A percentile compares a stretch with the other conserved stretches of the same genome.
Conservation (phyloP, 306 rosid species). For the Dicorynia guianensis region DNA sequence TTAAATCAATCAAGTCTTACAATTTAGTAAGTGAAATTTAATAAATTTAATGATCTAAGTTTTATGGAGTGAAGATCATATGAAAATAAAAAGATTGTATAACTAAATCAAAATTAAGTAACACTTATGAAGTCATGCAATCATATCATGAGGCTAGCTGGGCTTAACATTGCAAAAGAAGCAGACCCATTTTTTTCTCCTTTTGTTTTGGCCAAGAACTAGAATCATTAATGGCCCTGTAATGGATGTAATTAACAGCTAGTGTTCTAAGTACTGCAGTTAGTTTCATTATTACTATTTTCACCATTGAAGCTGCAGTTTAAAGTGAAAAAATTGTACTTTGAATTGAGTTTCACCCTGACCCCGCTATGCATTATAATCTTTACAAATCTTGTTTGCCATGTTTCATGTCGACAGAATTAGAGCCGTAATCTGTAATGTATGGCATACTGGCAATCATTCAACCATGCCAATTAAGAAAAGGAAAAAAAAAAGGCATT, state of each 20-base stretch:
- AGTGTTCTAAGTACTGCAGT: constrained; percentile 26
- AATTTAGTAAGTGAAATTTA: too few species aligned
- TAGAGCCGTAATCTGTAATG: constrained; percentile 33
- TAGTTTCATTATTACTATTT: background rate
- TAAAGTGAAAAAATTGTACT: background rate
- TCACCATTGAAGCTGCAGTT: constrained; percentile 11
- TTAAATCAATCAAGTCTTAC: too few species aligned
- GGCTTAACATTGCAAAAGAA: background rate
- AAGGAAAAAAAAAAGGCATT: constrained; percentile 34
- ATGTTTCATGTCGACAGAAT: constrained; percentile 44
- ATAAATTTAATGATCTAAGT: too few species aligned
- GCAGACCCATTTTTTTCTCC: background rate
- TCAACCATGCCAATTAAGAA: constrained; percentile 18
- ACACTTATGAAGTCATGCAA: constrained; percentile 5
- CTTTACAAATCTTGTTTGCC: constrained; percentile 13
- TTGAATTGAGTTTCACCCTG: too few species aligned
- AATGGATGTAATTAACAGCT: constrained; percentile 24
- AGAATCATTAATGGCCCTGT: constrained; percentile 2
- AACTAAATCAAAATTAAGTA: constrained; percentile 20
- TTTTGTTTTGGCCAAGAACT: background rate
- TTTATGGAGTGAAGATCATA: too few species aligned
- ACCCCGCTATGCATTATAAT: too few species aligned
- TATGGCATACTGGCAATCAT: constrained; percentile 18
- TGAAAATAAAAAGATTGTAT: too few species aligned
- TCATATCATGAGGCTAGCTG: background rate